These are phyloP conservation scores for Drechslerella coelobrocha DNA, from an alignment of 2,329 filamentous ascomycete species.

Conservation along the genomic window DNA sequence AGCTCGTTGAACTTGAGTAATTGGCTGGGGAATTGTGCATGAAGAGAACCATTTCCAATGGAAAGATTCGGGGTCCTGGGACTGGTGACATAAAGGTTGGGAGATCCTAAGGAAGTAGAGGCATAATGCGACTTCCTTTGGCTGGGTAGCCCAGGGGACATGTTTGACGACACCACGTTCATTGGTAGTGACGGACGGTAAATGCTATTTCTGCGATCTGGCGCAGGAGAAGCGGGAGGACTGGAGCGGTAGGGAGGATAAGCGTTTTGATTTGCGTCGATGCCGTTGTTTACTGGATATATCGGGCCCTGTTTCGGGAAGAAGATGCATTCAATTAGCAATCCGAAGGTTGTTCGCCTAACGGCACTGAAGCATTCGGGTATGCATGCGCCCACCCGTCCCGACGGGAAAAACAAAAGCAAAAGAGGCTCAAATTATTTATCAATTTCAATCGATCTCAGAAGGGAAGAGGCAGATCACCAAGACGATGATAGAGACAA, in stretches of 20 bases:
- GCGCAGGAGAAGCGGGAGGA: slow-evolving; percentile 31
- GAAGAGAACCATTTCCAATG: slow-evolving; percentile 32
- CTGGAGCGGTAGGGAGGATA: slow-evolving; percentile 35
- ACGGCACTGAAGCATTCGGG: slow-evolving; percentile 1
- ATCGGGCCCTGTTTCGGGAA: slow-evolving; percentile 29
- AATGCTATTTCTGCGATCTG: slow-evolving; percentile 28
- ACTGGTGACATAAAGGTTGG: slow-evolving; percentile 33
- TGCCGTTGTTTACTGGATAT: slow-evolving; percentile 26
- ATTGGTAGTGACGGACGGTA: slow-evolving; percentile 37
- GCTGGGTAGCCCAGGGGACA: slow-evolving; percentile 39
- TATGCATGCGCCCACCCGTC: not conserved
- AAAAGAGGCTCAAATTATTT: too few species aligned
- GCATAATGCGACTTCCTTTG: slow-evolving; percentile 38
- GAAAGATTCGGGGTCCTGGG: slow-evolving; percentile 26
- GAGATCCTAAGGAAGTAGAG: slow-evolving; percentile 29
- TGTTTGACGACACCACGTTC: slow-evolving; percentile 40
- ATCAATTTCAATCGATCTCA: too few species aligned
- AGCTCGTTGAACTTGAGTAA: slow-evolving; percentile 39
- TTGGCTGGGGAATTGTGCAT: slow-evolving; percentile 30
- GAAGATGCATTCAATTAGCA: slow-evolving; percentile 19
- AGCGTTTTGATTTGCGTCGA: slow-evolving; percentile 26
- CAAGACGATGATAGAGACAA: not conserved
- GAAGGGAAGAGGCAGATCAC: not conserved
- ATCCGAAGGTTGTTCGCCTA: not conserved
- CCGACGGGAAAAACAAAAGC: not conserved